Base-by-base conservation (phyloP, 805 yeast species). In the Suhomyces vadensis region DNA sequence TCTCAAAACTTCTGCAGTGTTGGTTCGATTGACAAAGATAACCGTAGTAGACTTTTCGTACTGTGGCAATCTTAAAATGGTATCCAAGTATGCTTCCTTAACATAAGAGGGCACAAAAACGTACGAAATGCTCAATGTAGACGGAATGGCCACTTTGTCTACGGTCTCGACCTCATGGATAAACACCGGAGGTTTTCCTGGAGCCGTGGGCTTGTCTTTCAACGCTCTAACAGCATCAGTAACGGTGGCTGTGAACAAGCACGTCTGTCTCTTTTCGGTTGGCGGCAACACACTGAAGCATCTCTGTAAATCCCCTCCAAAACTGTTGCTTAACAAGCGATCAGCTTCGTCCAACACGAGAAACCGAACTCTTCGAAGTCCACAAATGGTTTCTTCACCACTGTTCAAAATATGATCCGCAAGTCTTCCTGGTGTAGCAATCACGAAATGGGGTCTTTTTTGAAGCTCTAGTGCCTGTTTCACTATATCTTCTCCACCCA, bases 311-410 rank as follows among this genome's bases (percentile, higher is more conserved):
- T 92, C 96, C 25, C 80, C 76, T 7, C 91, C 84, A 65, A 94
- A 90, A 37, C 95, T 85, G 43, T 83, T 81, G 37, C 94, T 87
- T 50, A 94, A 76, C 23, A 94, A 69, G 49, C 97, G 77, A 74
- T 94, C 99, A 1, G 99, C 99, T 69, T 92, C 99, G 73, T 94
- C 99, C 2, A 94, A 70, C 2, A 94, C 98, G 42, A 94, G 70
- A 58, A 74, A 94, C 60, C 84, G 83, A 13, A 86, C 84, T 53
- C 95, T 74, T 54, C 83, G 80, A 39, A 94, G 69, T 0, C 97
- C 96, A 29, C 79, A 73, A 0, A 85, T 73, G 4, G 95, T 87
- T 49, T 94, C 97, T 46, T 86, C 95, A 13, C 97, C 97, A 60
- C 94, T 86, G 56, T 83, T 80, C 49, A 84, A 65, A 14, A 94